These are phyloP conservation scores for Sisymbrium altissimum DNA, from an alignment of 345 rosid species.

Conservation along the genomic window DNA sequence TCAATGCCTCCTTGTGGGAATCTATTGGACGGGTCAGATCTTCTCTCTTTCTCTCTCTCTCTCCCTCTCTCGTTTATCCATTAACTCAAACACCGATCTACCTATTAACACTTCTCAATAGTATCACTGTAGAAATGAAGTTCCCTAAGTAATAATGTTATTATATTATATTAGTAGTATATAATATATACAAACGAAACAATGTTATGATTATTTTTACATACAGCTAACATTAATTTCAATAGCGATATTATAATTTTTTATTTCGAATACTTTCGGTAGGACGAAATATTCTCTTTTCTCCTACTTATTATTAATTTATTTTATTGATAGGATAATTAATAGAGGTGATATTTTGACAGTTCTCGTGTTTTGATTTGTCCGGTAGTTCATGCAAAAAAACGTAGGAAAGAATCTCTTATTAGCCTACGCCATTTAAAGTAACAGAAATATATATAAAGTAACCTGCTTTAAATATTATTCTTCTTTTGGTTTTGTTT, in stretches of 20 bases:
- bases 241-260: background rate
- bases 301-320: background rate
- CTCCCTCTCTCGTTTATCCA: constrained; percentile 11
- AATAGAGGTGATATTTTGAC: background rate
- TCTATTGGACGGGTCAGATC: constrained; percentile 70
- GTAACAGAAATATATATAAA: background rate
- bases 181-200: background rate
- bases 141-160: constrained; percentile 1
- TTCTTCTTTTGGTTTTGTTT: constrained; percentile 9
- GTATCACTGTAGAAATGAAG: constrained; percentile 5
- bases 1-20: constrained; percentile 80
- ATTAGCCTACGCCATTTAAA: constrained; percentile 11
- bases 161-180: too few species aligned
- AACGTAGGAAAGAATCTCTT: constrained; percentile 29
- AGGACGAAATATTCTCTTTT: constrained; percentile 1
- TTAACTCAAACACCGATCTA: constrained; percentile 5
- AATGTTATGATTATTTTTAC: too few species aligned
- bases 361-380: constrained; percentile 17
- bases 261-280: background rate
- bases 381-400: constrained; percentile 30
- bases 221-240: background rate
- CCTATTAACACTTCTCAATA: background rate
- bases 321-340: background rate
- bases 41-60: background rate
- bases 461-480: constrained; percentile 4